Base-by-base conservation (phyloP, 257 asterid species). In the Ilex asprella region DNA sequence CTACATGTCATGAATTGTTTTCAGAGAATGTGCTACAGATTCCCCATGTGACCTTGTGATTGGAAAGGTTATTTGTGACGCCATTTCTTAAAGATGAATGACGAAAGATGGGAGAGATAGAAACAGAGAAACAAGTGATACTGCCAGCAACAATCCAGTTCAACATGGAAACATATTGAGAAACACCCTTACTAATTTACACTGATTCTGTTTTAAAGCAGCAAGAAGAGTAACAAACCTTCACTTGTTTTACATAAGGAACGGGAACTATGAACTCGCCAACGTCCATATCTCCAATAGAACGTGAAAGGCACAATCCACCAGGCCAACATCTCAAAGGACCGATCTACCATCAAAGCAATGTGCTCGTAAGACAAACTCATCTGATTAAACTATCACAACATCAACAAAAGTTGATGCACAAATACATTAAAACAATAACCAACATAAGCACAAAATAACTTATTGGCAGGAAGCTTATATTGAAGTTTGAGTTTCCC, bases 311-410 rank as follows among this genome's bases (percentile, higher is more conserved):
- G 56, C 64, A 72, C 53, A 72, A 63, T 6, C 76, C 76, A 59
- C 72, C 72, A 55, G 72, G 76, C 76, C 68, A 72, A 44, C 72
- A 72, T 84, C 76, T 55, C 16, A 72, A 39, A 35, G 72, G 72
- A 60, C 76, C 76, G 39, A 72, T 66, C 68, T 72, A 15, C 55
- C 76, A 35, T 54, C 39, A 59, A 21, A 35, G 29, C 8, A 47
- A 59, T 30, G 51, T 27, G 67, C 59, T 39, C 32, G 16, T 58
- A 70, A 71, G 62, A 64, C 54, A 49, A 6, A 4, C 41, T 8
- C 3, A 49, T 47, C 10, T 3, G 3, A 49, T 49, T 0, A 49
- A 4, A 15, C 54, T 49, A 1, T 12, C 54, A 12, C 14, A 49
- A 4, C 54, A 49, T 6, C 5, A 3, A 49, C 10, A 12, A 49